Base-by-base conservation (phyloP, 345 rosid genomes). In the Arabis hirsuta region DNA sequence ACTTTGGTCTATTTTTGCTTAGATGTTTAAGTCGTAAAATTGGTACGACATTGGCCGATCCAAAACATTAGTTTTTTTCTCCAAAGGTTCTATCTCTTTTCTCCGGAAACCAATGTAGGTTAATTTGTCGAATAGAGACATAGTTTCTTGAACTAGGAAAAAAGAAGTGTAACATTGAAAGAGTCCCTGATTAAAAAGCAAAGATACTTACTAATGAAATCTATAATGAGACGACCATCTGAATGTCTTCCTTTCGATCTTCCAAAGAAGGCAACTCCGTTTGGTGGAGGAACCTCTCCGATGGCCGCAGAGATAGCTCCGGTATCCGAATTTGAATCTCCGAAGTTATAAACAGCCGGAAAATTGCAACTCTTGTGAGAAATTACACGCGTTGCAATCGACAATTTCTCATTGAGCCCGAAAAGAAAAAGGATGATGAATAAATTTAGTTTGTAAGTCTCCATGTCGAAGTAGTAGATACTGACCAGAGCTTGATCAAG, bases 241-340 rank as follows among this genome's bases (percentile, higher is more conserved):
- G 85, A 86, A 69, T 42, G 76, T 69, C 96, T 83, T 16, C 96
- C 96, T 0, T 82, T 72, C 34, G 91, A 88, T 76, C 79, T 82
- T 27, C 90, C 81, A 41, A 90, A 86, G 83, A 90, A 88, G 57
- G 94, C 84, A 80, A 83, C 87, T 13, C 96, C 94, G 19, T 88
- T 82, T 1, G 94, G 96, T 12, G 83, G 65, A 47, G 74, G 60
- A 67, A 85, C 81, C 73, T 79, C 86, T 6, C 74, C 56, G 1
- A 86, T 19, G 24, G 94, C 86, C 0, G 94, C 85, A 1, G 90
- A 85, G 48, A 59, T 81, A 22, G 80, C 92, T 69, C 94, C 96
- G 3, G 90, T 84, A 73, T 90, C 92, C 0, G 89, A 90, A 72
- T 88, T 90, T 12, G 92, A 88, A 83, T 88, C 92, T 42, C 89